Evolutionary conservation across 2,329 filamentous ascomycete genomes (phyloP), one percentile per base, ranked within the genome.

Genomic region (Graphiopsis chlorocephala): DNA sequence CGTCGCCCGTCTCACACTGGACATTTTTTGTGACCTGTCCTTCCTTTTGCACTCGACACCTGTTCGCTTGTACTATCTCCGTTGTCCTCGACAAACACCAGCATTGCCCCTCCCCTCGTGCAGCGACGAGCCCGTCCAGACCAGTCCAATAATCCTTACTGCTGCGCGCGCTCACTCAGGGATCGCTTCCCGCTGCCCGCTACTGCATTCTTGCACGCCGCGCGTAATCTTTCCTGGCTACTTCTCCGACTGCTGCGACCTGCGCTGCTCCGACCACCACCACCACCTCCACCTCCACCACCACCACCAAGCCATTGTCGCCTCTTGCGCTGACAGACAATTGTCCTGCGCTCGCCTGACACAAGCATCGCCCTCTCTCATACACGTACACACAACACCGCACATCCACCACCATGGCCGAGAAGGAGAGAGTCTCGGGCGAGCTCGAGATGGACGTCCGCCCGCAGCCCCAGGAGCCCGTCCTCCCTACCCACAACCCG

Each of bases 401-500:
- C 61, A 47, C 29, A 65, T 48, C 20, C 70, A 74, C 67, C 87
- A 84, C 82, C 73, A 90, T 85, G 76, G 83, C 90, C 76, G 91
- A 97, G 79, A 97, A 97, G 82, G 88, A 85, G 72, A 90, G 93
- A 76, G 84, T 88, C 73, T 97, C 92, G 55, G 90, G 90, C 78
- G 93, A 97, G 78, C 82, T 66, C 48, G 59, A 65, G 59, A 65
- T 63, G 59, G 59, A 61, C 38, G 26, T 25, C 42, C 58, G 58
- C 35, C 63, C 65, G 29, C 48, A 35, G 53, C 73, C 79, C 61
- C 85, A 88, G 69, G 78, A 81, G 68, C 86, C 83, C 50, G 83
- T 92, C 65, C 84, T 97, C 75, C 93, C 93, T 31, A 93, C 89
- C 12, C 86, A 91, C 78, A 96, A 94, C 78, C 90, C 90, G 26